phyloP scores from a whole-genome alignment of 2,329 filamentous ascomycete species.

The Ophiostoma ips region DNA sequence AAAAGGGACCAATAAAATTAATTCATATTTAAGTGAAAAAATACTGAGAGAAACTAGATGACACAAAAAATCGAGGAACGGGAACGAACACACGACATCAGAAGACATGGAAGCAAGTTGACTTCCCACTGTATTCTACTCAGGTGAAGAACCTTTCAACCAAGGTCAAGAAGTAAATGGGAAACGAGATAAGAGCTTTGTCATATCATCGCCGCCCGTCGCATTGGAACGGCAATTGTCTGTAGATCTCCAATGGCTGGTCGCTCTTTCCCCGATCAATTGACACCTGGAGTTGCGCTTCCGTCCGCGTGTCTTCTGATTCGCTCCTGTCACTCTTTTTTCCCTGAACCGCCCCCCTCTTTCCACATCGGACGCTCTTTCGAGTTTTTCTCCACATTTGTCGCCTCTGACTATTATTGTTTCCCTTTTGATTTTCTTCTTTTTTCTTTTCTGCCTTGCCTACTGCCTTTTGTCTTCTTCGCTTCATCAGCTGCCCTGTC shows the following conservation, averaged over 20 bases:
- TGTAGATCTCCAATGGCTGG: neutral
- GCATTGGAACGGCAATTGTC: neutral
- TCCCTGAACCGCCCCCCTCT: neutral
- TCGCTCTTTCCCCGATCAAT: neutral
- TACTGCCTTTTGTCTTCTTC: too few species aligned
- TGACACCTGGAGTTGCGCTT: neutral
- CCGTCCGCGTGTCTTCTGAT: neutral
- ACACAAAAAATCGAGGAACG: too few species aligned
- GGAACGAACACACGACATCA: too few species aligned
- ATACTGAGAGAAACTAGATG: too few species aligned
- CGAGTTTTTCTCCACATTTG: conserved; percentile 1
- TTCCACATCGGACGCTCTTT: neutral
- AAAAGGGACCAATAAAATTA: too few species aligned
- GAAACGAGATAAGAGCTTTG: neutral
- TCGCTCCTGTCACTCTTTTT: neutral
- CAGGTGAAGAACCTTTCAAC: too few species aligned
- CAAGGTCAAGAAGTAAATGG: too few species aligned
- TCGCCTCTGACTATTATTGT: neutral
- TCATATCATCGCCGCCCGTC: neutral
- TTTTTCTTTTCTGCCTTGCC: neutral
- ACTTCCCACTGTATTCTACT: too few species aligned
- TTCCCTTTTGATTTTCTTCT: neutral
- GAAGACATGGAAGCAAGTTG: too few species aligned
- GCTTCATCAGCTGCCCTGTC: neutral
- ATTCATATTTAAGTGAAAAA: too few species aligned